A percentile compares a stretch with the other conserved stretches of the same genome.
Conservation (phyloP, 306 rosid species). For the Medicago arabica region DNA sequence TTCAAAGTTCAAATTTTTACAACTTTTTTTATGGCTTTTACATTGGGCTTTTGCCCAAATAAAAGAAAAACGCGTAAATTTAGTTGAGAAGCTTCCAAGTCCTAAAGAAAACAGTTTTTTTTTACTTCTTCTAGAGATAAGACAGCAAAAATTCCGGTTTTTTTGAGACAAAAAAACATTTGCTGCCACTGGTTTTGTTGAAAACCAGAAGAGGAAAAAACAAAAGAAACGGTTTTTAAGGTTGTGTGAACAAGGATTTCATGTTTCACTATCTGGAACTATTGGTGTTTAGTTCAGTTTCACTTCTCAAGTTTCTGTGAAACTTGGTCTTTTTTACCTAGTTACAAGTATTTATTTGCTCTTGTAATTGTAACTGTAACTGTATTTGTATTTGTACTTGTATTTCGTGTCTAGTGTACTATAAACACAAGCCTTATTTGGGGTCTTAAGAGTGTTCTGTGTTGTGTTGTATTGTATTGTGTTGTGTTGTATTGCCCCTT, state of each 20-base stretch:
- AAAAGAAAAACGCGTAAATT: constrained; percentile 26
- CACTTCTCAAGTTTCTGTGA: neutral
- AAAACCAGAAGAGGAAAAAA: neutral
- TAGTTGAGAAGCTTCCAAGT: neutral
- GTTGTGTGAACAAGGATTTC: constrained; percentile 30
- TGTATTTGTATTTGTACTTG: neutral
- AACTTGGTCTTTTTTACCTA: no score
- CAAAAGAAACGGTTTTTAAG: constrained; percentile 19
- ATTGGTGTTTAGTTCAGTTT: constrained; percentile 1
- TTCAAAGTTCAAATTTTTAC: constrained; percentile 26
- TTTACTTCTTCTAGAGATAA: neutral
- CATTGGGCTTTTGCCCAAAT: constrained; percentile 33
- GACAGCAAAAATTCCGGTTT: neutral
- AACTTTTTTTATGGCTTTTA: constrained; percentile 28
- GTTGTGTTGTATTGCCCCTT: neutral
- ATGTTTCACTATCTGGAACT: constrained; percentile 17
- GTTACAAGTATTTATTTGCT: neutral
- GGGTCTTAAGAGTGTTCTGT: constrained; percentile 13
- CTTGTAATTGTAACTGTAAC: neutral
- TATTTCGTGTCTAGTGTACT: neutral
- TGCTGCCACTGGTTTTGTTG: constrained; percentile 20
- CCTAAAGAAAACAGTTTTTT: neutral
- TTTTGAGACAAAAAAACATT: constrained; percentile 20
- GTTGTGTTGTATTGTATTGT: neutral
- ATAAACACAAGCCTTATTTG: constrained; percentile 16